Conservation (phyloP, 345 rosid genomes). For the Brassica rapa region DNA sequence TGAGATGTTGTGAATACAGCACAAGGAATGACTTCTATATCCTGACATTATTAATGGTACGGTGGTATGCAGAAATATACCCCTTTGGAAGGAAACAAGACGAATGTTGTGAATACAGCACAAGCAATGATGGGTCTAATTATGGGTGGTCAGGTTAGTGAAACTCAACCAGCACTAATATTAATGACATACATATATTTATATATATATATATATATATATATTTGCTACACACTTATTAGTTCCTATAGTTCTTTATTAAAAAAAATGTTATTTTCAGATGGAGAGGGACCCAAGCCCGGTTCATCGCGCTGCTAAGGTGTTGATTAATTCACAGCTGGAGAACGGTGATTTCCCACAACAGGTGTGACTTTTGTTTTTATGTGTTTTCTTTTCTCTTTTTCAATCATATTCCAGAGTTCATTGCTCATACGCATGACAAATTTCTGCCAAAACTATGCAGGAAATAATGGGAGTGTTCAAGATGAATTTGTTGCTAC, state of each 20-base stretch:
- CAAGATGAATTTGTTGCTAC: slow-evolving; percentile 18
- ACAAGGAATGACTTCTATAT: no score
- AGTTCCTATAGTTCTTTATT: no score
- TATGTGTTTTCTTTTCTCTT: no score
- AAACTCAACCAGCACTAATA: no score
- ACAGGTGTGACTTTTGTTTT: not conserved
- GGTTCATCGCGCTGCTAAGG: slow-evolving; percentile 18
- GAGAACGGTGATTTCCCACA: slow-evolving; percentile 32
- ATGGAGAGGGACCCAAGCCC: slow-evolving; percentile 20
- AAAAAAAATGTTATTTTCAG: slow-evolving; percentile 14
- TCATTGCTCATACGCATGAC: no score
- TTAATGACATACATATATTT: no score
- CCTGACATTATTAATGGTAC: no score
- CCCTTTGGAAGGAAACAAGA: slow-evolving; percentile 8
- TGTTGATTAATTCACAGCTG: slow-evolving; percentile 18
- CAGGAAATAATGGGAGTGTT: slow-evolving; percentile 20
- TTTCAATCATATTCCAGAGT: no score
- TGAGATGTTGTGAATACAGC: no score
- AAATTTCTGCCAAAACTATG: not conserved
- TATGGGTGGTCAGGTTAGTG: slow-evolving; percentile 1
- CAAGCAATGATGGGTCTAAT: slow-evolving; percentile 15
- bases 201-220: no score
- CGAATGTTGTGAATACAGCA: slow-evolving; percentile 18
- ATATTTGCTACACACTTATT: no score
- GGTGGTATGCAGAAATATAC: slow-evolving; percentile 2